Conservation (phyloP, 1,284 basidiomycete species). For the Ganoderma lucidum region DNA sequence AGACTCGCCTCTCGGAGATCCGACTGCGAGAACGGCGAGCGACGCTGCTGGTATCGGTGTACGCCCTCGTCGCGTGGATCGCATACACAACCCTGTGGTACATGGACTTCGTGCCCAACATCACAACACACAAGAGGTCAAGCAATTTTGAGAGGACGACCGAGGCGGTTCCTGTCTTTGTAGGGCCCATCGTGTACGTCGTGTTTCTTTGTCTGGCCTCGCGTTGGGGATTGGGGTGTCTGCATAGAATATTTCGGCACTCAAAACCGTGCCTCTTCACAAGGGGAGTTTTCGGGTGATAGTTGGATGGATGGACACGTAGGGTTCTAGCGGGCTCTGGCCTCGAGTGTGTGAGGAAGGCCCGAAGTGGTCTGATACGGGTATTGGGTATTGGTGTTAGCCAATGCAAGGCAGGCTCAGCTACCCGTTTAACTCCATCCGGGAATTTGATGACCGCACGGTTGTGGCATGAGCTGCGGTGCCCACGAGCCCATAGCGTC, state of each 20-base stretch:
- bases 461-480: neutral
- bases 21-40: conserved; percentile 86
- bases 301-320: neutral
- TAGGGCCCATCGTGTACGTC: conserved; percentile 85
- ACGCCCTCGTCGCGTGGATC: conserved; percentile 84
- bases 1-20: conserved; percentile 88
- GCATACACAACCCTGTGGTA: conserved; percentile 88
- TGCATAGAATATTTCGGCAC: neutral
- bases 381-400: neutral
- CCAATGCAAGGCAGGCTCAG: neutral
- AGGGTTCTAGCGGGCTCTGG: neutral
- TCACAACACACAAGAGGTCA: conserved; percentile 41
- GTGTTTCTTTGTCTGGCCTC: neutral
- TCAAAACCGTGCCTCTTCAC: neutral
- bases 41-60: conserved; percentile 83
- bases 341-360: neutral
- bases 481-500: too few relatives aligned
- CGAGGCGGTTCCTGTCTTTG: conserved; percentile 64
- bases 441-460: neutral
- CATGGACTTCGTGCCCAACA: conserved; percentile 64
- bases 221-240: neutral
- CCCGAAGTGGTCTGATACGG: neutral
- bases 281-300: neutral
- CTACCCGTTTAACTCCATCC: neutral
- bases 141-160: conserved; percentile 55